Evolutionary conservation across 148 eudicot genomes (phyloP), one percentile per base, ranked within the genome.

Genomic region (Persicaria maculosa): DNA sequence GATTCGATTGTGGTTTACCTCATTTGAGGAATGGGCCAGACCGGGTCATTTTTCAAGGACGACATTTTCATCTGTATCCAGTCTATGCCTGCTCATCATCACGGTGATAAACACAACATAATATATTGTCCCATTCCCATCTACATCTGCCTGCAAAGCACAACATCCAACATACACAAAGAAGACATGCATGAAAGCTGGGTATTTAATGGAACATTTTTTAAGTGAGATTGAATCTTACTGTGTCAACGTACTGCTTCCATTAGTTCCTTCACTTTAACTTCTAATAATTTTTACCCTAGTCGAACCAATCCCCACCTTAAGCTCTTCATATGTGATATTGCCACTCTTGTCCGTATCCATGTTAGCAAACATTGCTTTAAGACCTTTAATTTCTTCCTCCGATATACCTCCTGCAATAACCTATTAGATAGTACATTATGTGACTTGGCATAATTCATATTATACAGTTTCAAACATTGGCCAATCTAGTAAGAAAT

Each of bases 341-440:
- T 86, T 83, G 47, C 98, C 98, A 75, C 92, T 93, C 1, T 91
- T 86, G 83, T 93, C 98, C 4, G 97, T 89, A 83, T 93, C 98
- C 81, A 93, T 88, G 80, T 89, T 93, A 7, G 83, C 77, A 79
- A 93, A 93, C 94, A 88, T 93, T 55, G 94, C 83, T 79, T 91
- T 91, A 67, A 93, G 90, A 45, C 98, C 98, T 83, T 90, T 83
- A n/a, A 93, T 89, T 81, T 93, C 98, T 73, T 93, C 98, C 73
- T 89, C 92, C 0, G 90, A 87, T 77, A 93, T 78, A 79, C 83
- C 90, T 84, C 87, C 88, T 11, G 98, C 98, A 79, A 93, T 93
- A 20, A 93, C 98, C 98, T 93, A 59, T 75, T 54, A 70, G 31
- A n/a, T 9, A 70, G 53, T n/a, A n/a, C 52, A 70, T 17, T 50